Conservation (phyloP, 2,329 filamentous ascomycete genomes). For the Pezicula rhizophila region DNA sequence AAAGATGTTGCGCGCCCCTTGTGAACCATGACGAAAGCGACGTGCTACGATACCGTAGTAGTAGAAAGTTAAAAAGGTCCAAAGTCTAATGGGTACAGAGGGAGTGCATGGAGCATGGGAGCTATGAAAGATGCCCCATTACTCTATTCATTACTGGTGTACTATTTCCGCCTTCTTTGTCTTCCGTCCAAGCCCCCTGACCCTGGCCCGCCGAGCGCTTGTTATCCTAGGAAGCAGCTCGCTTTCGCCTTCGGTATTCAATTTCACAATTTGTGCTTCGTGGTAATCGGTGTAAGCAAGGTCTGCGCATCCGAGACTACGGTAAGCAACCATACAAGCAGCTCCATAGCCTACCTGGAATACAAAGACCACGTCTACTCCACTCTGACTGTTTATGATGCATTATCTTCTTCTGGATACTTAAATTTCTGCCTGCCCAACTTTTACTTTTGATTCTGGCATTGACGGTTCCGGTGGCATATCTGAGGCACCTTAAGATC, state of each 20-base stretch:
- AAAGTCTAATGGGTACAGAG: too few relatives aligned
- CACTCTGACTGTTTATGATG: neutral
- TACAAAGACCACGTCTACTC: slow-evolving; percentile 9
- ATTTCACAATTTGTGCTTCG: neutral
- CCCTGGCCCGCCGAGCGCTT: neutral
- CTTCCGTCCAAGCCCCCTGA: neutral
- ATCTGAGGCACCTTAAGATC: neutral
- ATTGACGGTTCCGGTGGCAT: neutral
- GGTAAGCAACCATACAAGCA: slow-evolving; percentile 1
- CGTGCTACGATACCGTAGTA: too few relatives aligned
- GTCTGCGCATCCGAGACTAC: slow-evolving; percentile 1
- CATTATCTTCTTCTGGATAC: neutral
- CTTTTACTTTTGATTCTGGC: neutral
- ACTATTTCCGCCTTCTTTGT: too few relatives aligned
- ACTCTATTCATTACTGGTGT: too few relatives aligned
- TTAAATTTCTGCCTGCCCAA: slow-evolving; percentile 4
- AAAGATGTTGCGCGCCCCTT: too few relatives aligned
- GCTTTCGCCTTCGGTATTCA: neutral
- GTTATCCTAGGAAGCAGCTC: neutral
- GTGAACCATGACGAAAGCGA: too few relatives aligned
- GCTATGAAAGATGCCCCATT: too few relatives aligned
- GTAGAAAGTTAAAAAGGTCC: too few relatives aligned
- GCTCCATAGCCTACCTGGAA: slow-evolving; percentile 1
- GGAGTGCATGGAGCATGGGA: too few relatives aligned
- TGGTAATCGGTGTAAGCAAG: slow-evolving; percentile 1